Evolutionary conservation across 1,284 basidiomycete species (phyloP).

Genomic region (Rhodotorula sp.): DNA sequence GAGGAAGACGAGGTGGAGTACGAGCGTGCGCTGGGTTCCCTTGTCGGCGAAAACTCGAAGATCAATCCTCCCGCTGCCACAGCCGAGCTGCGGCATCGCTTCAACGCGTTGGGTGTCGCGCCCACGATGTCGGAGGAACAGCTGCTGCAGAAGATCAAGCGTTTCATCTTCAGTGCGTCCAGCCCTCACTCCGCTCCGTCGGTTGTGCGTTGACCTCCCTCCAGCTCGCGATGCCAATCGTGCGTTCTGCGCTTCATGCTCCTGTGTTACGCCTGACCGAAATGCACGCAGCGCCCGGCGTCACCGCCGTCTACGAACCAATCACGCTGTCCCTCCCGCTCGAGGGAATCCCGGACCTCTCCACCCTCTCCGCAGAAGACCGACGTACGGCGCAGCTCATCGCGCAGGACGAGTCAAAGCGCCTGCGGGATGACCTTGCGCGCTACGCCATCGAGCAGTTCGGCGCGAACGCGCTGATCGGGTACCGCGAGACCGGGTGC

Average conservation of each 20-base stretch:
- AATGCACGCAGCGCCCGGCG: background rate
- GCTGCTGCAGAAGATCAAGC: background rate
- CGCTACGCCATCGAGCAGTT: background rate
- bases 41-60: background rate
- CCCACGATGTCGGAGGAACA: background rate
- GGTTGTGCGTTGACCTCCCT: background rate
- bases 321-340: constrained; percentile 7
- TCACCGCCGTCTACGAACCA: background rate
- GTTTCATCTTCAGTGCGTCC: constrained; percentile 3
- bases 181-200: background rate
- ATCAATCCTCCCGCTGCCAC: background rate
- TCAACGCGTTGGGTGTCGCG: background rate
- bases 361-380: background rate
- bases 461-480: constrained; percentile 12
- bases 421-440: constrained; percentile 2
- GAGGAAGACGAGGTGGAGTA: constrained; percentile 7
- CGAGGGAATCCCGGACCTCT: background rate
- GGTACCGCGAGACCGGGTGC: background rate
- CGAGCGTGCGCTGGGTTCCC: background rate
- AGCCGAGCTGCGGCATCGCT: background rate
- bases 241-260: background rate
- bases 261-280: background rate
- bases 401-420: background rate
- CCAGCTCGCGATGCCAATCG: background rate
- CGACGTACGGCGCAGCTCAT: background rate